A percentile compares a stretch with the other conserved stretches of the same genome.
phyloP scores from a whole-genome alignment of 2,329 filamentous ascomycete genomes.

The Penicillium occitanis region DNA sequence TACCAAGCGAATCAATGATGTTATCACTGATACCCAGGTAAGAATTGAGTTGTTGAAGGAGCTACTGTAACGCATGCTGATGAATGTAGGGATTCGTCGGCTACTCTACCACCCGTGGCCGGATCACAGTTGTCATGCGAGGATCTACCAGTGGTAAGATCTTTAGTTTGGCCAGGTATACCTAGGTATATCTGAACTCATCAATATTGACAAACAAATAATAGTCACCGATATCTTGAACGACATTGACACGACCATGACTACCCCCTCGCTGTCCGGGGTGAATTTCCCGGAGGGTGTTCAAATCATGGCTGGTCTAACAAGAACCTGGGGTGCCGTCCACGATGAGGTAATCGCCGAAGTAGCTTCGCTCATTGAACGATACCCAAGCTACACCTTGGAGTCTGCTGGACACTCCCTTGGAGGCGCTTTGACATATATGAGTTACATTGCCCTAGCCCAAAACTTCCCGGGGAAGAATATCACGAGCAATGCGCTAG shows the following conservation, averaged over 20 bases:
- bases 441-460: conserved; percentile 34
- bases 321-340: background rate
- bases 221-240: background rate
- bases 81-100: background rate
- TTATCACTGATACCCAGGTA: background rate
- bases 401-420: conserved; percentile 28
- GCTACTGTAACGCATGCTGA: background rate
- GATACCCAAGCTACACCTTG: background rate
- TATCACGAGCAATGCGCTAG: conserved; percentile 34
- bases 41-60: background rate
- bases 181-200: background rate
- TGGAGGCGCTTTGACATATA: conserved; percentile 33
- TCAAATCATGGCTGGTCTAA: background rate
- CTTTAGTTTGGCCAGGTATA: background rate
- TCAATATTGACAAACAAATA: background rate
- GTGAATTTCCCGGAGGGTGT: background rate
- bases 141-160: background rate
- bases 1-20: background rate
- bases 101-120: background rate
- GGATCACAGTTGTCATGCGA: background rate
- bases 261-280: background rate
- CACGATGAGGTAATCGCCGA: background rate
- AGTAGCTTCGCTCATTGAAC: background rate
- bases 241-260: background rate
- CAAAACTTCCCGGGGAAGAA: conserved; percentile 33